Evolutionary conservation across 2,329 filamentous ascomycete species (phyloP), one percentile per base, ranked within the genome.

Genomic region (Diaporthe aspalathi): DNA sequence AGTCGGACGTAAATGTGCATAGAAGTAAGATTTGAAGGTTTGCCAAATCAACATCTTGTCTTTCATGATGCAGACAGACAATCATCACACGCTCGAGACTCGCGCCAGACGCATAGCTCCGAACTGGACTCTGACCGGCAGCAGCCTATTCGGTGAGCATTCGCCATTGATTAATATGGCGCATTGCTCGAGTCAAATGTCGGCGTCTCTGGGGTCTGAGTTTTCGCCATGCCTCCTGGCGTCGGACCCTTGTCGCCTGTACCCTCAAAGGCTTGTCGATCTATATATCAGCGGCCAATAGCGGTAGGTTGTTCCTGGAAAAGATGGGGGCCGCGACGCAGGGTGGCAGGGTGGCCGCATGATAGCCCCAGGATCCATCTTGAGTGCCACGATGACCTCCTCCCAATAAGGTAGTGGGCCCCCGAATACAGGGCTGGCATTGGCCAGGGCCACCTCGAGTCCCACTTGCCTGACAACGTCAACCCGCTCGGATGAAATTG

Each of bases 401-500:
- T 56, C 50, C 54, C 67, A 68, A 50, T 56, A 57, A 57, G 40
- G 32, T 45, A 57, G 53, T 52, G 54, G 66, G 22, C 17, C 22
- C 43, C 67, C n/a, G 16, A 17, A 49, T 35, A 2, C 54, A 29
- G 29, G 43, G 47, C 45, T 22, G 43, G 45, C 43, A 70, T 65
- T 70, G 54, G 67, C 24, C 47, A 43, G 66, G 32, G 6, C n/a
- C 47, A 43, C 70, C 49, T 53, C 40, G 32, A 38, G 65, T 63
- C 32, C 70, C 57, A 56, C 43, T n/a, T 72, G 57, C 57, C 70
- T 72, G 68, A 62, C 70, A 72, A 69, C 60, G 67, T 68, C 67
- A 62, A 70, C 43, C 67, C 70, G 53, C 70, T 50, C 53, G 67
- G 40, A 12, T 71, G 65, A 68, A 71, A 71, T 68, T 71, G 71